Evolutionary conservation across 2,329 filamentous ascomycete genomes (phyloP), one percentile per base, ranked within the genome.

Genomic region (Ramularia collo-cygni): DNA sequence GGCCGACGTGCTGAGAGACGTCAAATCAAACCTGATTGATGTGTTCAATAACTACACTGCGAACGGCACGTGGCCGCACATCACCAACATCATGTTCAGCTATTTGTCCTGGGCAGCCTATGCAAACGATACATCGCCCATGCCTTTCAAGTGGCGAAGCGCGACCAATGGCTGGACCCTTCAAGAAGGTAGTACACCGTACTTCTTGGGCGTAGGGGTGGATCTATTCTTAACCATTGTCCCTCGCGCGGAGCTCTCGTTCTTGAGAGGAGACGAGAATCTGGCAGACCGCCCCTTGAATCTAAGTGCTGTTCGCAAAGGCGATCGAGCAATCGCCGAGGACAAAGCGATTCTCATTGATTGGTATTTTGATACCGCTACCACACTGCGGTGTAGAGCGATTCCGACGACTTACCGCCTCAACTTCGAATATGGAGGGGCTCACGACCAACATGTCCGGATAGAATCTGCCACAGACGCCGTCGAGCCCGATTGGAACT

Each of bases 81-180:
- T 9, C 9, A 16, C 19, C 21, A 17, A 30, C 28, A 4, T 18
- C 18, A 46, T 46, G 43, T 42, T 46, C 31, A 28, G 30, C 8
- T 46, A 46, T n/a, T n/a, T 46, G n/a, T 31, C 39, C 6, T 46
- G 43, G 43, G 32, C 28, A 13, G 32, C 28, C 24, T 10, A 37
- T n/a, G 14, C 9, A 5, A 28, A 26, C n/a, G 7, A 18, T 13
- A 16, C 16, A 24, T 18, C n/a, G 24, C 6, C 27, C 8, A 32
- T 32, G 13, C 17, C 16, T 24, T 18, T 8, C 30, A 14, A 24
- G 21, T 6, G 6, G 21, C 10, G 6, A 24, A 6, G 6, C 10
- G 21, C 21, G 10, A 24, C 21, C 21, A 24, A 24, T 10, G 21
- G 21, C 21, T 24, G 21, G 21, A 10, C 10, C 10, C 21, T 24